Percentiles rank a stretch among this genome's conserved stretches.
Conservation (phyloP, 2,329 filamentous ascomycete genomes). For the Atkinsonella hypoxylon region DNA sequence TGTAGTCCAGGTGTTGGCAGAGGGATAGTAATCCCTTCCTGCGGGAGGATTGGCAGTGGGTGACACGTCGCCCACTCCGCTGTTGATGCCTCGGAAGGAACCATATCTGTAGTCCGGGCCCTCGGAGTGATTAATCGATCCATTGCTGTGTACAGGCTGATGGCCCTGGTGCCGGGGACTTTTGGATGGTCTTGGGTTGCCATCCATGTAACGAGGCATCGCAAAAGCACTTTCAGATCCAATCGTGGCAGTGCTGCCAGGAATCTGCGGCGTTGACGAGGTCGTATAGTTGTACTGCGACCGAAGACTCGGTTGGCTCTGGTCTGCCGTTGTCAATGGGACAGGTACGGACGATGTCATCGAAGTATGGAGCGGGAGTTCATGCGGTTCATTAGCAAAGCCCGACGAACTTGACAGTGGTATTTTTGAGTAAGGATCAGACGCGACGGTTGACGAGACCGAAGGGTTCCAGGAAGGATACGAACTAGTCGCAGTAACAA, state of each 20-base stretch:
- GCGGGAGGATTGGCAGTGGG: constrained; percentile 17
- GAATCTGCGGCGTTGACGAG: constrained; percentile 37
- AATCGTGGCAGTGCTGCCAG: constrained; percentile 25
- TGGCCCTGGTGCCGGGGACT: constrained; percentile 43
- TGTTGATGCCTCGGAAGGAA: constrained; percentile 23
- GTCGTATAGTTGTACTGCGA: constrained; percentile 44
- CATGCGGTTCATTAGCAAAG: constrained; percentile 40
- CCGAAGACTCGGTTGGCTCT: constrained; percentile 34
- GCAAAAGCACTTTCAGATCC: constrained; percentile 34
- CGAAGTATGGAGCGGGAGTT: constrained; percentile 39
- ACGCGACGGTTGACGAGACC: constrained; percentile 35
- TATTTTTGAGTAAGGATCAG: constrained; percentile 41
- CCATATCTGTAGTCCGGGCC: constrained; percentile 46
- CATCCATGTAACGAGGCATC: constrained; percentile 45
- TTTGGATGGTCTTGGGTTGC: constrained; percentile 41
- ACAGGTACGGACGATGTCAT: constrained; percentile 41
- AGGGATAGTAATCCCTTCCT: constrained; percentile 41
- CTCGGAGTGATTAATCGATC: constrained; percentile 36
- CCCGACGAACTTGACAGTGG: constrained; percentile 34
- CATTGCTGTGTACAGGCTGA: constrained; percentile 38
- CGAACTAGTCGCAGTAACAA: constrained; percentile 42
- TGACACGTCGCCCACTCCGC: constrained; percentile 20
- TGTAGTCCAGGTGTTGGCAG: constrained; percentile 39
- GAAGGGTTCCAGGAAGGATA: constrained; percentile 47
- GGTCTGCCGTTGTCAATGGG: constrained; percentile 36